Base-by-base conservation (phyloP, 352 stramenopile genomes). In the Pythium insidiosum region DNA sequence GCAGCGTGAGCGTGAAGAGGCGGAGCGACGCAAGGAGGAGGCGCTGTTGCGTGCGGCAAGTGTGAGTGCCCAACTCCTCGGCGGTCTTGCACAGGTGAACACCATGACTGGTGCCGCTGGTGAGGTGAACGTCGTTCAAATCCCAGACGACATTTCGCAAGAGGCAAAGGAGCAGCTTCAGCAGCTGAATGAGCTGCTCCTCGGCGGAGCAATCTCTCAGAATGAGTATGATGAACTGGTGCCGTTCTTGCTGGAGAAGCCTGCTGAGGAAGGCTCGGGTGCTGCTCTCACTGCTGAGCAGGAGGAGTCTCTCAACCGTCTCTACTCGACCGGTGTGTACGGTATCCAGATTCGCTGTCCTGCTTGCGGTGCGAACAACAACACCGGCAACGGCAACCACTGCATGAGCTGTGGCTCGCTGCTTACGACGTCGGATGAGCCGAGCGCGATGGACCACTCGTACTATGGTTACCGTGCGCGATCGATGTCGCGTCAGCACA, bases 311-410 rank as follows among this genome's bases (percentile, higher is more conserved):
- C 56, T 94, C 29, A 86, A 63, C 38, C 76, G 76, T 4, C 52
- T 91, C 48, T 91, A 91, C 53, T 73, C 66, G 29, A 69, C 73
- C 21, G 73, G 74, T 42, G 71, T 85, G 16, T 90, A 89, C 46
- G 81, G 81, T 26, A 83, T 94, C 26, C 81, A 94, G 55, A 91
- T 94, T 47, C 81, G 81, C 42, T 94, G 81, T 35, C 81, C 81
- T 20, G 81, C 78, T 20, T 94, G 81, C 38, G 81, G 81, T 54
- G 69, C 79, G 15, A 89, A 69, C 25, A 91, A 91, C 74, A 91
- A 94, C 63, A 94, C 81, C 22, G 81, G 78, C 10, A 90, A 94
- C 41, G 78, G 81, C 33, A 91, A 94, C 59, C 73, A 89, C 61
- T 94, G 81, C 53, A 76, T 87, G 43, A 78, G 84, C 48, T 94